Percentiles rank a stretch among this genome's conserved stretches.
Conservation (phyloP, 1,284 basidiomycete genomes). For the Apiotrichum brassicae region DNA sequence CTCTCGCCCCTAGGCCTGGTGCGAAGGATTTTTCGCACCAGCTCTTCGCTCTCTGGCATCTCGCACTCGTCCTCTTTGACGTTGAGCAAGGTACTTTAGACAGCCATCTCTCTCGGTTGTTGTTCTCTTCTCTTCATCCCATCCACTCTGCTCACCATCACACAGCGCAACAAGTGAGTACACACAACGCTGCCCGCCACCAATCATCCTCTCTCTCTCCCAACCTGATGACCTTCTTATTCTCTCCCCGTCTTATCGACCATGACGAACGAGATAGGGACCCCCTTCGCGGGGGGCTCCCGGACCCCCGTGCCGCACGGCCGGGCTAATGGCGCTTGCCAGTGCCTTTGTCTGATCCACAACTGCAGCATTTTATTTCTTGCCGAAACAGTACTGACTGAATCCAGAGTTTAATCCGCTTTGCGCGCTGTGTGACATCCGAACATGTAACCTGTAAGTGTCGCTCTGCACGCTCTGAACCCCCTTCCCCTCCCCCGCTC, state of each 20-base stretch:
- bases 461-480: too few species aligned
- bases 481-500: too few species aligned
- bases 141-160: background rate
- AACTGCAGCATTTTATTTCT: background rate
- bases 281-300: constrained; percentile 46
- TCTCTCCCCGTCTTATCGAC: constrained; percentile 51
- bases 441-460: constrained; percentile 7
- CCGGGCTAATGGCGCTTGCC: constrained; percentile 48
- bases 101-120: too few species aligned
- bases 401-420: too few species aligned
- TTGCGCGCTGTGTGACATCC: too few species aligned
- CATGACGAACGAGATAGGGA: constrained; percentile 49
- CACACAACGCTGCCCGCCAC: too few species aligned
- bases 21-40: too few species aligned
- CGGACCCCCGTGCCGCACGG: constrained; percentile 33
- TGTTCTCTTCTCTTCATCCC: background rate
- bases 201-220: constrained; percentile 4
- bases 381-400: constrained; percentile 4
- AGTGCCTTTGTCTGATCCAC: constrained; percentile 48
- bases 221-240: constrained; percentile 46
- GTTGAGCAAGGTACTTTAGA: too few species aligned
- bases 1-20: too few species aligned
- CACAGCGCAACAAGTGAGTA: constrained; percentile 8
- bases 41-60: too few species aligned
- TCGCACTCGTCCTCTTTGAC: too few species aligned